These are phyloP conservation scores for Emiliania huxleyi DNA, from an alignment of 78 protist genomes.

Conservation along the genomic window DNA sequence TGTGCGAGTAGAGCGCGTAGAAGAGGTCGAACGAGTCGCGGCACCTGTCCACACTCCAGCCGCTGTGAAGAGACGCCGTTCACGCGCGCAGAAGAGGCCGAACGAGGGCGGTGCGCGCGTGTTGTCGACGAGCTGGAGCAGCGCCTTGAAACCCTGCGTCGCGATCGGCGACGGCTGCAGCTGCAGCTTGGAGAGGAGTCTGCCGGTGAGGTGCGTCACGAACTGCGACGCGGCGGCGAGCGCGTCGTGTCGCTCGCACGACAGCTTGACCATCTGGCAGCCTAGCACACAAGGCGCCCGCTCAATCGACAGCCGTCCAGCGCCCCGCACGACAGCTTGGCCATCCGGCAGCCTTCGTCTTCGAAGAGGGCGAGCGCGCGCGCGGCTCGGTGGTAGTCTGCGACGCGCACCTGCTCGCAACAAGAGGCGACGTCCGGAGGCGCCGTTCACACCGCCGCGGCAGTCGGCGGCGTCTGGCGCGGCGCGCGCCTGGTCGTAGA, in stretches of 20 bases:
- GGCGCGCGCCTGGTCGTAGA: conserved; percentile 2
- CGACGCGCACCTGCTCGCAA: conserved; percentile 1
- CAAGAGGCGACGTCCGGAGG: background rate
- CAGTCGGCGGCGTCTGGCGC: too few species aligned
- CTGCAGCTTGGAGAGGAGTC: conserved; percentile 5
- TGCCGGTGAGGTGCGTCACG: conserved; percentile 34
- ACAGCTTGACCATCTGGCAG: conserved; percentile 1
- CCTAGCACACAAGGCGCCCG: background rate
- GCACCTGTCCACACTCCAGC: too few species aligned
- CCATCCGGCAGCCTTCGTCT: too few species aligned
- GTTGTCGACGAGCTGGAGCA: conserved; percentile 24
- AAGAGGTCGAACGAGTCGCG: conserved; percentile 40
- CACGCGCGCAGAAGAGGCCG: too few species aligned
- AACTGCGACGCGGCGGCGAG: conserved; percentile 30
- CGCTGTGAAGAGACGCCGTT: too few species aligned
- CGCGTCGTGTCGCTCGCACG: conserved; percentile 38
- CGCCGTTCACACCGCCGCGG: too few species aligned
- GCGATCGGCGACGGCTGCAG: background rate
- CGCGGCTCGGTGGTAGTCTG: background rate
- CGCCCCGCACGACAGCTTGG: too few species aligned
- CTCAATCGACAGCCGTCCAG: background rate
- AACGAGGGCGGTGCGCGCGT: too few species aligned
- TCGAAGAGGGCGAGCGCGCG: conserved; percentile 22
- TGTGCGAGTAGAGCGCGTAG: conserved; percentile 34
- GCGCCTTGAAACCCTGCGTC: background rate